Evolutionary conservation across 495 filamentous ascomycete genomes (phyloP).

Genomic region (Elasticomyces elasticus): DNA sequence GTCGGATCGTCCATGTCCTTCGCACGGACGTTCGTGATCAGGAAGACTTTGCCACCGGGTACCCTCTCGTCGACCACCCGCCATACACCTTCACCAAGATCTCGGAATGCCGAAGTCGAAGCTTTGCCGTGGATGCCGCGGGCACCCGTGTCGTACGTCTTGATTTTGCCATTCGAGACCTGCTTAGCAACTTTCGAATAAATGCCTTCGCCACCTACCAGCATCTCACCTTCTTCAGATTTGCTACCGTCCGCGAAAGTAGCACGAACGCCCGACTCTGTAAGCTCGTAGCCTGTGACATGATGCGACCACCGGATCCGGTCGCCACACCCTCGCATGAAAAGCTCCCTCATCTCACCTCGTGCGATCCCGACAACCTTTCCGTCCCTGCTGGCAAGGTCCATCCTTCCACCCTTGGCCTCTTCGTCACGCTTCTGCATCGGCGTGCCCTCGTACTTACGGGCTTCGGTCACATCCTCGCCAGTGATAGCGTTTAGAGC

Average conservation of each 20-base stretch:
- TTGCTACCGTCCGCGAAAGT: conserved; percentile 42
- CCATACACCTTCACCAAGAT: conserved; percentile 46
- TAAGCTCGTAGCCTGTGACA: conserved; percentile 41
- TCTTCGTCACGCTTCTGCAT: conserved; percentile 13
- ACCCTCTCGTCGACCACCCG: conserved; percentile 33
- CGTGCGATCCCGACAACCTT: conserved; percentile 44
- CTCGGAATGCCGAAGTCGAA: conserved; percentile 43
- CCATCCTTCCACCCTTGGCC: neutral
- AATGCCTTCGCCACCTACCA: conserved; percentile 45
- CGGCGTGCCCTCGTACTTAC: neutral
- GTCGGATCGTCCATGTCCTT: conserved; percentile 45
- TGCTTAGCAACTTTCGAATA: conserved; percentile 43
- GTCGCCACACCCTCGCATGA: conserved; percentile 38
- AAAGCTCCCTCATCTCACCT: conserved; percentile 41
- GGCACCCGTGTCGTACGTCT: conserved; percentile 45
- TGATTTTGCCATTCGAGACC: conserved; percentile 39
- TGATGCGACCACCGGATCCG: conserved; percentile 39
- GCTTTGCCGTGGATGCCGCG: conserved; percentile 48
- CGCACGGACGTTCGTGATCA: conserved; percentile 48
- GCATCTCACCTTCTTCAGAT: conserved; percentile 40
- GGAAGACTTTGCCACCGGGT: conserved; percentile 33
- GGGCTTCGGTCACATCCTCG: conserved; percentile 18
- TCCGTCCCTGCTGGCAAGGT: conserved; percentile 33
- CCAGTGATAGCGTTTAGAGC: conserved; percentile 40
- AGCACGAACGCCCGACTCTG: conserved; percentile 35